Base-by-base conservation (phyloP, 2,329 filamentous ascomycete species). In the Ophiostoma himal-ulmi region DNA sequence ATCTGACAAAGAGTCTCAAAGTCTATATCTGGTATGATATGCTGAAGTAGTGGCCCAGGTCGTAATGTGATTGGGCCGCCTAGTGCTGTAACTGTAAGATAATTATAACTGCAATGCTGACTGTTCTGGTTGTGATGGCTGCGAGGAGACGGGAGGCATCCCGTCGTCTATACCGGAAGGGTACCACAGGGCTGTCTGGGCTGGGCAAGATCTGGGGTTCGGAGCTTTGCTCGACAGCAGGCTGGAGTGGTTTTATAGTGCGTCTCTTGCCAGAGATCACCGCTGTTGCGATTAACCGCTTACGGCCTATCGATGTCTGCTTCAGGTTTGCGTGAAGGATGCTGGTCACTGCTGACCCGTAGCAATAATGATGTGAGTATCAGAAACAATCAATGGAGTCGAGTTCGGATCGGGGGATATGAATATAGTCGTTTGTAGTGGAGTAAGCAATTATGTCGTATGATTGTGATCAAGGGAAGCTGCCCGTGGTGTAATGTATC, bases 141-240 rank as follows among this genome's bases (percentile, higher is more conserved):
- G 39, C 54, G 34, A 30, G 14, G 13, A 54, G 41, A 11, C 66
- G 30, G 30, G 41, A 44, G 30, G 54, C 66, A 68, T 70, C 66
- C 66, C 54, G 69, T 68, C 41, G 22, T 52, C 30, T n/a, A 26
- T 69, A 34, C 57, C 57, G 57, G 26, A 34, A 34, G 57, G 57
- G 57, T 62, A 20, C 57, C 57, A 62, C 57, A 62, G 26, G 26
- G 26, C 57, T 62, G 57, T 68, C 65, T 10, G 65, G 36, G 39
- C 26, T 67, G 22, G 65, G 65, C 26, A 17, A 41, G 22, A 26
- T 13, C 13, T 34, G 5, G 57, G 57, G 14, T 34, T 62, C 26
- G 26, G 57, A 62, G 26, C 57, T 62, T 62, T 13, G 22, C 10
- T 60, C 57, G 26, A 34, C 57, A 36, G 57, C 10, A 26, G 10